phyloP scores from a whole-genome alignment of 202 grass and related monocot species.

The Panicum virgatum region DNA sequence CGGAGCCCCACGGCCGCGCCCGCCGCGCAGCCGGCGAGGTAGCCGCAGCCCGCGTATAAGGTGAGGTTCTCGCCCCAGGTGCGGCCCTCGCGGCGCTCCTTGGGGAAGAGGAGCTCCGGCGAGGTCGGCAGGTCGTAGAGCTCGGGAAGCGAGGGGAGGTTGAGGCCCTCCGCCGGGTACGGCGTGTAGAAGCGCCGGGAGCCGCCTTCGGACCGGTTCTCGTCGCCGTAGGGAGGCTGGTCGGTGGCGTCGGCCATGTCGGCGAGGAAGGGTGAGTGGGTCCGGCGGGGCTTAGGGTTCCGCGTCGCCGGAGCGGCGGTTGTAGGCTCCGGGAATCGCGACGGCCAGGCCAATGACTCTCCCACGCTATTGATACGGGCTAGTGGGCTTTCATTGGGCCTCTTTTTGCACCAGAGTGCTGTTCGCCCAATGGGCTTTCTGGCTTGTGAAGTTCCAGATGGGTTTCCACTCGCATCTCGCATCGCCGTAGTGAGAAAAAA shows the following conservation, averaged over 20 bases:
- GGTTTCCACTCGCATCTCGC: neutral
- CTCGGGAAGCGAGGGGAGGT: slow-evolving; percentile 21
- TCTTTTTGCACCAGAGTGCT: neutral
- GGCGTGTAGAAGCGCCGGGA: slow-evolving; percentile 36
- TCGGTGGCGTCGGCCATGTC: slow-evolving; percentile 41
- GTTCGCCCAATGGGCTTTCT: neutral
- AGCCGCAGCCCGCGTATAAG: slow-evolving; percentile 37
- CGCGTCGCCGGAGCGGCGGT: neutral
- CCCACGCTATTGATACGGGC: neutral
- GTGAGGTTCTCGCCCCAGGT: slow-evolving; percentile 48
- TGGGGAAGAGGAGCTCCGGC: slow-evolving; percentile 60
- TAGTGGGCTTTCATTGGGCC: neutral
- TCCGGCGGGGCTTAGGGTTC: slow-evolving; percentile 45
- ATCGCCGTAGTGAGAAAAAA: neutral
- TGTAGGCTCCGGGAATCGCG: neutral
- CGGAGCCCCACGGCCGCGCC: slow-evolving; percentile 32
- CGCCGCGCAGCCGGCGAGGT: slow-evolving; percentile 35
- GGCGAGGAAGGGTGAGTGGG: slow-evolving; percentile 17
- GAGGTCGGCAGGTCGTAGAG: slow-evolving; percentile 70
- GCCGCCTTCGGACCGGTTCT: neutral
- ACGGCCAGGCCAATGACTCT: neutral
- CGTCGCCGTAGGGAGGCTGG: neutral
- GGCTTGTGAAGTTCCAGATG: neutral
- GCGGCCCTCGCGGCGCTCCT: slow-evolving; percentile 22
- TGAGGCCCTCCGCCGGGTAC: slow-evolving; percentile 34